These are phyloP conservation scores for Isoetes taiwanensis DNA, from an alignment of 75 land plant genomes.

Conservation along the genomic window DNA sequence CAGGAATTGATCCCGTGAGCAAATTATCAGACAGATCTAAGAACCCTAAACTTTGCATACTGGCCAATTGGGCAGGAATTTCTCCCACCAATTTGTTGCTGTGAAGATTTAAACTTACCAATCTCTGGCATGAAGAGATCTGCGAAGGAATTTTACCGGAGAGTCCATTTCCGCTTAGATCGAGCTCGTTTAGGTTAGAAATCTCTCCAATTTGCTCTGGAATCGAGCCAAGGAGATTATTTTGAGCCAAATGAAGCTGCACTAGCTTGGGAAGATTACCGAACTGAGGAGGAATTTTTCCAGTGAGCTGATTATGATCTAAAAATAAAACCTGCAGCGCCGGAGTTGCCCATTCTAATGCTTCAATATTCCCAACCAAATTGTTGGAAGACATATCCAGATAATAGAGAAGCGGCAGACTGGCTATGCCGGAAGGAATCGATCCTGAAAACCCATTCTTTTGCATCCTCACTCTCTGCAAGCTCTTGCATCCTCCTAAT, in stretches of 20 bases:
- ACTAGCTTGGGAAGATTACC: slow-evolving; percentile 1
- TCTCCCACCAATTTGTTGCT: too few relatives aligned
- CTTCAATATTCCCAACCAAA: slow-evolving; percentile 22
- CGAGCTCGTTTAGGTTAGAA: too few relatives aligned
- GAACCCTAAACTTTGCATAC: neutral
- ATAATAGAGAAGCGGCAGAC: neutral
- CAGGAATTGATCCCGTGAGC: neutral
- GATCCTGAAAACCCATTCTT: neutral
- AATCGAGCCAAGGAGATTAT: neutral
- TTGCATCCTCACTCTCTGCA: neutral
- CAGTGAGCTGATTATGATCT: slow-evolving; percentile 37
- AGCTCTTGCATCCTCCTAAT: neutral
- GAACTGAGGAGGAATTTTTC: slow-evolving; percentile 25
- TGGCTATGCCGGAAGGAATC: neutral
- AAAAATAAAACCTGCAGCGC: slow-evolving; percentile 29
- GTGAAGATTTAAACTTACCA: too few relatives aligned
- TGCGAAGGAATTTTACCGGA: neutral
- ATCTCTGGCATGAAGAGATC: neutral
- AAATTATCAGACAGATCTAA: neutral
- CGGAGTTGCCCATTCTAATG: slow-evolving; percentile 30
- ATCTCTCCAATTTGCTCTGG: too few relatives aligned
- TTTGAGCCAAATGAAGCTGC: slow-evolving; percentile 4
- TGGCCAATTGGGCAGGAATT: too few relatives aligned
- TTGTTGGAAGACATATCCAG: neutral
- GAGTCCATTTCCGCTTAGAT: too few relatives aligned